Percentiles rank a stretch among this genome's conserved stretches.
Evolutionary conservation across 768 basidiomycete genomes (phyloP).

Genomic region (Cyclocybe cylindracea): DNA sequence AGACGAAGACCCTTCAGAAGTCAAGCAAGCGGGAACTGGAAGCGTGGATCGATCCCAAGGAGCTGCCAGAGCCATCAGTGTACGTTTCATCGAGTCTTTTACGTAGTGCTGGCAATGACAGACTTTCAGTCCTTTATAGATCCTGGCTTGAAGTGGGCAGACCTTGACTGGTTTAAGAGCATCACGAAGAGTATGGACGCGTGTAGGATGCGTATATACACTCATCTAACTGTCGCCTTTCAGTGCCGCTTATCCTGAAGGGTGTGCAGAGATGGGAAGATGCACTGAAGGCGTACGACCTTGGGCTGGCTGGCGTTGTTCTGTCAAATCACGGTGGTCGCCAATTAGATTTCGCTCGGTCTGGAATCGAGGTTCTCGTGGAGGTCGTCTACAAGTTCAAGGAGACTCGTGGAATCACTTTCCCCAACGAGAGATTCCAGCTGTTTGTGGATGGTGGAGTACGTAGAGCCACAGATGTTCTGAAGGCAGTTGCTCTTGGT

Average conservation of each 20-base stretch:
- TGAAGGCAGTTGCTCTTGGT: slow-evolving; percentile 80
- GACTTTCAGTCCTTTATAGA: slow-evolving; percentile 85
- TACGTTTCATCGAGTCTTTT: slow-evolving; percentile 1
- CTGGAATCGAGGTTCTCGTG: slow-evolving; percentile 87
- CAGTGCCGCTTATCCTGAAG: slow-evolving; percentile 90
- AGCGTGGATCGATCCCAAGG: slow-evolving; percentile 85
- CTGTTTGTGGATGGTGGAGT: slow-evolving; percentile 96
- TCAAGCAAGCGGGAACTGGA: slow-evolving; percentile 49
- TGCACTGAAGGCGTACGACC: slow-evolving; percentile 81
- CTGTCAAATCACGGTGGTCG: slow-evolving; percentile 88
- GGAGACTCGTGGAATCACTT: slow-evolving; percentile 62
- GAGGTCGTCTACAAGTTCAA: slow-evolving; percentile 79
- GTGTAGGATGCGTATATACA: slow-evolving; percentile 33
- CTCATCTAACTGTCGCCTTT: slow-evolving; percentile 20
- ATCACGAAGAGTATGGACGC: slow-evolving; percentile 61
- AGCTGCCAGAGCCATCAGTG: slow-evolving; percentile 89
- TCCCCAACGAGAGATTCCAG: slow-evolving; percentile 81
- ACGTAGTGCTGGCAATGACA: neutral
- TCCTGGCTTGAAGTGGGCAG: slow-evolving; percentile 84
- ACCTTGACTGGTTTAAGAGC: slow-evolving; percentile 78
- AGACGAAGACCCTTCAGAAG: slow-evolving; percentile 69
- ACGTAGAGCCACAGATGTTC: slow-evolving; percentile 77
- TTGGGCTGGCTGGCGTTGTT: slow-evolving; percentile 72
- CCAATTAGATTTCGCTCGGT: slow-evolving; percentile 79
- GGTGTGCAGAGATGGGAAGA: slow-evolving; percentile 93